Evolutionary conservation across 495 filamentous ascomycete genomes (phyloP), one percentile per base, ranked within the genome.

Genomic region (Venustampulla echinocandica): DNA sequence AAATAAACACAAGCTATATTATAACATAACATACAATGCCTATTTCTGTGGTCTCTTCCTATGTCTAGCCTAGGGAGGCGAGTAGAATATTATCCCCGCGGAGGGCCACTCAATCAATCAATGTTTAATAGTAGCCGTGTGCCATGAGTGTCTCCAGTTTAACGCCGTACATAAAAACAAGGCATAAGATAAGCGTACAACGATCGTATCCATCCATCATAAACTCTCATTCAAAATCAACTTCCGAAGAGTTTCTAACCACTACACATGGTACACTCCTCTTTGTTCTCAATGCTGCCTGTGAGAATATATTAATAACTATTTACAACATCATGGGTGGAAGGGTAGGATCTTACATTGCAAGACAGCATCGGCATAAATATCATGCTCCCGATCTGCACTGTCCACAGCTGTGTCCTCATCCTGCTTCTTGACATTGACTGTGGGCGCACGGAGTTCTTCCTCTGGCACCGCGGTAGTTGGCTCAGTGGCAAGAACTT

Each of bases 191-290:
- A n/a, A n/a, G n/a, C n/a, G n/a, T n/a, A n/a, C 46, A 53, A 28
- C 50, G 40, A 41, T 39, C 46, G 18, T 47, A 46, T 40, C 46
- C 46, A 35, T 50, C 46, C 47, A 35, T 50, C 48, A 47, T 50
- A 42, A 24, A 50, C 32, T 28, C 32, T 6, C 45, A 13, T 49
- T 7, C 13, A 41, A 20, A 10, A 33, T 35, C n/a, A 6, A 5
- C 13, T 7, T 6, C n/a, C 5, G 10, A 9, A 9, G 15, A 9
- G 10, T 22, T 21, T 53, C 42, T 55, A 59, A 44, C 85, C 86
- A 68, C 84, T 87, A 78, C 88, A 95, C 88, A 94, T 94, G 0
- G 90, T 53, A 64, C 88, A 95, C 17, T 75, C 73, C 63, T 95
- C 88, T 58, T 80, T 83, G 73, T 95, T 90, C 67, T 95, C 85